Conservation (phyloP, 2,329 filamentous ascomycete species). For the Peltaster fructicola region DNA sequence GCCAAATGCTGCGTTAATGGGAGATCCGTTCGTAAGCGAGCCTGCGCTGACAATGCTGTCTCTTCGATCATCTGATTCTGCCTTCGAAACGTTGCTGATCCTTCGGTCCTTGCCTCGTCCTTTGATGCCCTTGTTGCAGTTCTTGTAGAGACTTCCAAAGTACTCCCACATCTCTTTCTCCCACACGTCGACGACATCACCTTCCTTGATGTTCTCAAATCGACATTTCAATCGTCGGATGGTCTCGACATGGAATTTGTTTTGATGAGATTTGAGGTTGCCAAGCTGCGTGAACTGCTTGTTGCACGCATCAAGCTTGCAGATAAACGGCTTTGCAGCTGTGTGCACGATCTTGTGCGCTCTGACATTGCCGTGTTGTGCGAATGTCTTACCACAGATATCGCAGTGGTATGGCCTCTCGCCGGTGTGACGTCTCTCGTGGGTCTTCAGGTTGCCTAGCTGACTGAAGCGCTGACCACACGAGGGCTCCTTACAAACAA, state of each 20-base stretch:
- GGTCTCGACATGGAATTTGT: slow-evolving; percentile 73
- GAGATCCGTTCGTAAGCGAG: no score
- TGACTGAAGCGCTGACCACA: slow-evolving; percentile 78
- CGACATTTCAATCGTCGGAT: slow-evolving; percentile 51
- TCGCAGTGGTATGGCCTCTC: slow-evolving; percentile 71
- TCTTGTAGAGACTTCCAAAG: slow-evolving; percentile 80
- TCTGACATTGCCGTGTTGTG: slow-evolving; percentile 69
- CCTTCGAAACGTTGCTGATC: slow-evolving; percentile 26
- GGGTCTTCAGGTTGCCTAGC: slow-evolving; percentile 81
- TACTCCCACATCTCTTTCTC: slow-evolving; percentile 72
- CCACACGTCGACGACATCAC: slow-evolving; percentile 44
- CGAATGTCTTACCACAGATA: slow-evolving; percentile 64
- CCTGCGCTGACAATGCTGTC: slow-evolving; percentile 8
- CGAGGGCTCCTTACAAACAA: slow-evolving; percentile 57
- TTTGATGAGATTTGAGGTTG: slow-evolving; percentile 91
- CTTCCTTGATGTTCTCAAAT: slow-evolving; percentile 46
- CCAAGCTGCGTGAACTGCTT: slow-evolving; percentile 83
- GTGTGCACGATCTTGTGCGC: slow-evolving; percentile 71
- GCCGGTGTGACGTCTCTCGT: slow-evolving; percentile 72
- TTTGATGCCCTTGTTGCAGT: slow-evolving; percentile 97
- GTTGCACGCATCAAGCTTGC: slow-evolving; percentile 64
- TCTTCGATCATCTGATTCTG: slow-evolving; percentile 5
- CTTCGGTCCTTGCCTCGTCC: slow-evolving; percentile 74
- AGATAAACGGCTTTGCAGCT: slow-evolving; percentile 60
- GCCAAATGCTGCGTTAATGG: no score